These are phyloP conservation scores for Ganoderma sinense DNA, from an alignment of 1,284 basidiomycete species.

Conservation along the genomic window DNA sequence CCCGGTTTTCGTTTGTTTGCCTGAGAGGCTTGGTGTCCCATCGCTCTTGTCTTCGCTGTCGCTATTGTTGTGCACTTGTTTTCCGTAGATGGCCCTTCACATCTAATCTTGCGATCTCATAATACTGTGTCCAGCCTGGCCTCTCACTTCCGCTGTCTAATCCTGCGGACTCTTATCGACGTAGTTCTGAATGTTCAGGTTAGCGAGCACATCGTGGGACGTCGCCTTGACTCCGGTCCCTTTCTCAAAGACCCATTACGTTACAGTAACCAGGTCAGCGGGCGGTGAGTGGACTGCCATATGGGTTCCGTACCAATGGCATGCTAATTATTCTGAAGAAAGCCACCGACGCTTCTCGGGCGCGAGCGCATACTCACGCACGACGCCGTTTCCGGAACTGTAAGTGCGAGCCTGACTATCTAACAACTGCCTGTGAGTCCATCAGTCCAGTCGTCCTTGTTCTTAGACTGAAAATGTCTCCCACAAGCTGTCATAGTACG, in stretches of 20 bases:
- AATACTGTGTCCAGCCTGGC: background rate
- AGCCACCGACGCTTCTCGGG: background rate
- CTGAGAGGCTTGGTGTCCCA: background rate
- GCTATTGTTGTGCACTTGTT: background rate
- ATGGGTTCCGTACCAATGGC: background rate
- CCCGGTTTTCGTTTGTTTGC: background rate
- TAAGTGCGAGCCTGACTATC: background rate
- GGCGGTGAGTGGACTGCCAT: background rate
- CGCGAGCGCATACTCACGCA: background rate
- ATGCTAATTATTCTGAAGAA: background rate
- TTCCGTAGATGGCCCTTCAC: background rate
- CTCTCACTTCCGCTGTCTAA: background rate
- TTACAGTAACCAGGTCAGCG: background rate
- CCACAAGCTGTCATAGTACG: background rate
- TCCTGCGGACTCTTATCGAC: background rate
- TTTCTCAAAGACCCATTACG: background rate
- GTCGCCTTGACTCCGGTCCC: background rate
- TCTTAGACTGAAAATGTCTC: background rate
- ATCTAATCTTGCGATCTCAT: background rate
- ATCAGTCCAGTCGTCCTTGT: background rate
- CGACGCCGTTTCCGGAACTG: background rate
- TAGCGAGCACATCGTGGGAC: background rate
- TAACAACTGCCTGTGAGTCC: background rate
- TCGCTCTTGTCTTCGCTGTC: background rate
- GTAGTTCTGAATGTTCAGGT: background rate